phyloP scores from a whole-genome alignment of 2,329 filamentous ascomycete genomes.

The Fusarium pininemorale region DNA sequence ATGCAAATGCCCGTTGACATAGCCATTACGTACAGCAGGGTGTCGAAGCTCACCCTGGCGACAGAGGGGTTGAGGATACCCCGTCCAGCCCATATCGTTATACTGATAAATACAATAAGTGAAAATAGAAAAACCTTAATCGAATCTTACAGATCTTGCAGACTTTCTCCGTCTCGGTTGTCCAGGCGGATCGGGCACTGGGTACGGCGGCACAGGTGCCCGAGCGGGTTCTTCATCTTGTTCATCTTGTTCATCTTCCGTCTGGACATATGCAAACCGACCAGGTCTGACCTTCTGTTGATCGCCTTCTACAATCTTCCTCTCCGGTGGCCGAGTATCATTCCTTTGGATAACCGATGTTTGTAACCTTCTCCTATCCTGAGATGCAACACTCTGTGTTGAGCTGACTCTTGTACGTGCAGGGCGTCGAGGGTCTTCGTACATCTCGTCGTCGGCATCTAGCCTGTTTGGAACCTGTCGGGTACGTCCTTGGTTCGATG shows the following conservation, averaged over 20 bases:
- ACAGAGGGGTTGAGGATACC: too few species aligned
- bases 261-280: not conserved
- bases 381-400: not conserved
- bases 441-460: not conserved
- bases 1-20: too few species aligned
- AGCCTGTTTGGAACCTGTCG: not conserved
- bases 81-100: too few species aligned
- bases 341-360: not conserved
- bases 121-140: too few species aligned
- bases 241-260: not conserved
- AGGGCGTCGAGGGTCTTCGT: not conserved
- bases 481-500: not conserved
- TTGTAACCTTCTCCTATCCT: not conserved
- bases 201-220: not conserved
- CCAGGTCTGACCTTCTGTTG: not conserved
- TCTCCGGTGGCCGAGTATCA: not conserved
- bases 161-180: not conserved
- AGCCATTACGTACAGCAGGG: too few species aligned
- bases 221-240: not conserved
- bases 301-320: not conserved
- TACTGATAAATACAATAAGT: rapidly evolving
- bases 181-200: not conserved
- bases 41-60: too few species aligned
- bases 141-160: too few species aligned
- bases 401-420: not conserved